Conservation (phyloP, 306 rosid species). For the Rosa persica region DNA sequence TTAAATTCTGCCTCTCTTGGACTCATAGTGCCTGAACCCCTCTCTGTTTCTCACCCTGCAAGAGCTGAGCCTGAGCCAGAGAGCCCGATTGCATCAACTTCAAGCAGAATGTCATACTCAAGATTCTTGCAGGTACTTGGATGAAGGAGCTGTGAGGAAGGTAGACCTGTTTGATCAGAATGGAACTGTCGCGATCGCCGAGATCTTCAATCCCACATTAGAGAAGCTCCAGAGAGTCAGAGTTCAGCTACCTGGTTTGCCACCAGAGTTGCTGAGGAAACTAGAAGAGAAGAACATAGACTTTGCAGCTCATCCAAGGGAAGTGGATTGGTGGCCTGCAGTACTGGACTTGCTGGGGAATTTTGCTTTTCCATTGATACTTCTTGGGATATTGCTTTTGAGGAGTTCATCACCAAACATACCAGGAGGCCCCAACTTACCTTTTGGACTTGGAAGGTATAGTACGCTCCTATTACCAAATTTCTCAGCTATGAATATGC, state of each 20-base stretch:
- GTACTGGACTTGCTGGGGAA: conserved; percentile 52
- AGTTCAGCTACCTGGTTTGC: conserved; percentile 70
- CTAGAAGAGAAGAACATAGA: conserved; percentile 59
- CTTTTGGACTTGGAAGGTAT: conserved; percentile 81
- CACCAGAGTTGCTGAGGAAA: conserved; percentile 55
- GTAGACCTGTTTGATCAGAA: conserved; percentile 67
- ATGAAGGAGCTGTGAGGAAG: conserved; percentile 58
- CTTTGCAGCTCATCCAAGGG: conserved; percentile 63
- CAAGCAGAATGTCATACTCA: conserved; percentile 64
- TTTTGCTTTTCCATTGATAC: conserved; percentile 65
- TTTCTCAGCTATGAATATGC: background rate
- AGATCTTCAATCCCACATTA: conserved; percentile 52
- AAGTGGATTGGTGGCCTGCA: conserved; percentile 43
- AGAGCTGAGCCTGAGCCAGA: conserved; percentile 63
- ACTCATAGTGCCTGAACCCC: conserved; percentile 29
- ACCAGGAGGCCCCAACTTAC: conserved; percentile 68
- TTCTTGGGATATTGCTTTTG: conserved; percentile 51
- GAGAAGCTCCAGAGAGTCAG: conserved; percentile 68
- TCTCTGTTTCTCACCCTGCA: conserved; percentile 40
- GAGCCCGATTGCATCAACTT: conserved; percentile 51
- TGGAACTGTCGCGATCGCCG: conserved; percentile 71
- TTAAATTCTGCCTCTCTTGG: conserved; percentile 37
- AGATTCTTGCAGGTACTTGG: conserved; percentile 66
- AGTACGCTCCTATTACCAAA: background rate
- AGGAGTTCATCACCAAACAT: conserved; percentile 44